A percentile compares a stretch with the other conserved stretches of the same genome.
phyloP scores from a whole-genome alignment of 2,329 filamentous ascomycete genomes.

The Ceratocystis variospora region DNA sequence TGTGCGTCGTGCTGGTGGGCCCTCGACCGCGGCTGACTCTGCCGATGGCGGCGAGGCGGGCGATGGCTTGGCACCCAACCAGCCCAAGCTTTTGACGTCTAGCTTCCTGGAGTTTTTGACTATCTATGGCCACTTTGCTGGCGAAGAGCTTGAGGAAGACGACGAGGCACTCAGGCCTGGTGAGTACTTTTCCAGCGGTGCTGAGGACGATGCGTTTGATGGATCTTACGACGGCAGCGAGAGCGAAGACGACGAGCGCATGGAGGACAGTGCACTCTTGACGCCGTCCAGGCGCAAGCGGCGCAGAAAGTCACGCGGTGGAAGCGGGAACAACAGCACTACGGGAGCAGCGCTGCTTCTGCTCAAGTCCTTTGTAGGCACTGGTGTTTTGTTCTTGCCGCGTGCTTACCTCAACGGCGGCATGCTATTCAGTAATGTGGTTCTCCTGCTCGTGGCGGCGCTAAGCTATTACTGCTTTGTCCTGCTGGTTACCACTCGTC shows the following conservation, averaged over 20 bases:
- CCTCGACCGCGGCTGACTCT: conserved; percentile 21
- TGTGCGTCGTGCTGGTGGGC: conserved; percentile 48
- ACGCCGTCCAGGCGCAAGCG: conserved; percentile 60
- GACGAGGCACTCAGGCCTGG: conserved; percentile 77
- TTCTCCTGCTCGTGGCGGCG: conserved; percentile 70
- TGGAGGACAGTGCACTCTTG: conserved; percentile 75
- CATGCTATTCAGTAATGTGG: conserved; percentile 89
- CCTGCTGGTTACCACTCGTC: conserved; percentile 70
- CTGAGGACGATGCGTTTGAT: conserved; percentile 47
- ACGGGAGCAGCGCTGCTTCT: conserved; percentile 71
- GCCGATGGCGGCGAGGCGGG: conserved; percentile 23
- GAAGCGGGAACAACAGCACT: conserved; percentile 62
- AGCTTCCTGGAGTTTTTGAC: conserved; percentile 94
- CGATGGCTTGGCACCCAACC: conserved; percentile 20
- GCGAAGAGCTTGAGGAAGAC: conserved; percentile 91
- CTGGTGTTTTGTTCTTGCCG: conserved; percentile 83
- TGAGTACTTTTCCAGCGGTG: conserved; percentile 79
- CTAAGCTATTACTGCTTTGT: conserved; percentile 98
- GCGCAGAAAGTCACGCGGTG: conserved; percentile 60
- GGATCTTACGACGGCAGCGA: conserved; percentile 30
- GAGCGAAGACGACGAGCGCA: conserved; percentile 61
- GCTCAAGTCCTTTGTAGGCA: conserved; percentile 95
- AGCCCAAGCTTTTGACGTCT: conserved; percentile 61
- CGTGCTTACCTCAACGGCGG: conserved; percentile 90
- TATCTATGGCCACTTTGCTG: conserved; percentile 92